phyloP scores from a whole-genome alignment of 805 yeast species.

The Blastobotrys chiropterorum region DNA sequence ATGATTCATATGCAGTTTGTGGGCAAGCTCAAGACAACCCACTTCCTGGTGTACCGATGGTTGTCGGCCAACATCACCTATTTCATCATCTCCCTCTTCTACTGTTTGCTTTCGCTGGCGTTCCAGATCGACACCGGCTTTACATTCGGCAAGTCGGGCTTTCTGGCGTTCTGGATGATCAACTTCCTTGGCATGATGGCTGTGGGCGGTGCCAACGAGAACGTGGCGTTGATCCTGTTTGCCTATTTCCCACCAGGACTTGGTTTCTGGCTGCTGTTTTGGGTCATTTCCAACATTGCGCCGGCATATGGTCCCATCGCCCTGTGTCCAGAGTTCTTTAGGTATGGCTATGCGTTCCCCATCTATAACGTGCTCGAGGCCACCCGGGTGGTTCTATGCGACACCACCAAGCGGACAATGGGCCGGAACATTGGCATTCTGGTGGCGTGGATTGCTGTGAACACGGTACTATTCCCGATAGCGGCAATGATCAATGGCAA shows the following conservation, averaged over 20 bases:
- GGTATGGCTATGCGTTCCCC: constrained; percentile 66
- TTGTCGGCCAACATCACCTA: constrained; percentile 46
- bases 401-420: constrained; percentile 49
- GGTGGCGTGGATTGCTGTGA: constrained; percentile 53
- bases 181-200: constrained; percentile 65
- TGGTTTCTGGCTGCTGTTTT: constrained; percentile 66
- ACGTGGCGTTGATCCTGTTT: constrained; percentile 47
- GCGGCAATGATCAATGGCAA: neutral
- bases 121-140: constrained; percentile 55
- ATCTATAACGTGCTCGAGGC: constrained; percentile 60
- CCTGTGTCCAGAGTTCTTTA: constrained; percentile 48
- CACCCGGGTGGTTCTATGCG: constrained; percentile 51
- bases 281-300: constrained; percentile 64
- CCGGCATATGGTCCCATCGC: constrained; percentile 65
- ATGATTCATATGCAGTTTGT: constrained; percentile 48
- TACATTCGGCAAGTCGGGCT: constrained; percentile 63
- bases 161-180: constrained; percentile 68
- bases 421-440: constrained; percentile 59
- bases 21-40: constrained; percentile 37
- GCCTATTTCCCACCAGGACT: constrained; percentile 53
- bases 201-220: constrained; percentile 71
- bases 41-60: constrained; percentile 49
- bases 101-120: constrained; percentile 56
- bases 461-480: constrained; percentile 18
- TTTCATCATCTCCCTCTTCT: constrained; percentile 51